Percentiles rank a stretch among this genome's conserved stretches.
Evolutionary conservation across 2,329 filamentous ascomycete genomes (phyloP).

Genomic region (Diplodia intermedia): DNA sequence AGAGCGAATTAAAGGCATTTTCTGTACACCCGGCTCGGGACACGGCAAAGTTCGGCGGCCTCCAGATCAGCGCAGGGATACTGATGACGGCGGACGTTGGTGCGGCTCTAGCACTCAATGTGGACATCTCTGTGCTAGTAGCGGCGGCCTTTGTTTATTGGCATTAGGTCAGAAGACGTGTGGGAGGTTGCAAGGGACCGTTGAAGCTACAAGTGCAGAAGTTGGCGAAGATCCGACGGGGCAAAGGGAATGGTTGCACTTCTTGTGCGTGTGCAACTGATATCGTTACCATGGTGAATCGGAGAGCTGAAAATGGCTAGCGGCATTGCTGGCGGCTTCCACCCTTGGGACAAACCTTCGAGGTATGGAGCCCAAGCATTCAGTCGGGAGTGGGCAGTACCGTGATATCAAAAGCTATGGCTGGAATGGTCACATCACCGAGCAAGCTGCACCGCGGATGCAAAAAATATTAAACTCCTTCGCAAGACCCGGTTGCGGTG

Average conservation of each 20-base stretch:
- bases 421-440: neutral
- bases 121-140: neutral
- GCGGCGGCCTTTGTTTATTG: neutral
- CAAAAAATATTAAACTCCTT: neutral
- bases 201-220: neutral
- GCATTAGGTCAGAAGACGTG: neutral
- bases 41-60: slow-evolving; percentile 13
- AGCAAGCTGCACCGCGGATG: neutral
- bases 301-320: neutral
- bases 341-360: neutral
- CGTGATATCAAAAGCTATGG: slow-evolving; percentile 1
- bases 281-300: neutral
- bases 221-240: neutral
- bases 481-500: neutral
- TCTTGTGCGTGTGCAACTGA: neutral
- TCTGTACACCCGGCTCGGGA: slow-evolving; percentile 25
- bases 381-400: neutral
- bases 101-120: neutral
- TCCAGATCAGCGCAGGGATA: slow-evolving; percentile 28
- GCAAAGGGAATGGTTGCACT: neutral
- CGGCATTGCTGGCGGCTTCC: neutral
- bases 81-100: slow-evolving; percentile 2
- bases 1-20: slow-evolving; percentile 30
- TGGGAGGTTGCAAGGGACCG: neutral
- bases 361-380: neutral